Conservation (phyloP, 1,284 basidiomycete species). For the Marasmius fiardii region DNA sequence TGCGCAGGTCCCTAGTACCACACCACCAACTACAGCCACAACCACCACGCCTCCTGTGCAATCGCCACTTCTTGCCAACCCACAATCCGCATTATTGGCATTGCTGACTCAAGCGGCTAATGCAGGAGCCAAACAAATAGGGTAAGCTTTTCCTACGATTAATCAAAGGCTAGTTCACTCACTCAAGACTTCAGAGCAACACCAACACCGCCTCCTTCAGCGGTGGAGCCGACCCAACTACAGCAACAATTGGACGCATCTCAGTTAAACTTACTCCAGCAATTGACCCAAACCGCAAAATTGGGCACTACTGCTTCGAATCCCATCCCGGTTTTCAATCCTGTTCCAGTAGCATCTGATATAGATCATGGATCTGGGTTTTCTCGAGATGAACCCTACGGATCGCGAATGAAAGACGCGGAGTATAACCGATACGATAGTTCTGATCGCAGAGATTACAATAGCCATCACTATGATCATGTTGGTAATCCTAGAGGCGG, state of each 20-base stretch:
- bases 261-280: conserved; percentile 69
- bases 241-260: conserved; percentile 40
- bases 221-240: conserved; percentile 23
- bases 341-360: conserved; percentile 13
- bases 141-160: conserved; percentile 25
- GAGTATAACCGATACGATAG: conserved; percentile 45
- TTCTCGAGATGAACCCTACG: conserved; percentile 43
- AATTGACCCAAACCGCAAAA: conserved; percentile 61
- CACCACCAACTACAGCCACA: conserved; percentile 15
- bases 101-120: conserved; percentile 61
- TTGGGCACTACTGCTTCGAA: conserved; percentile 27
- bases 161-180: conserved; percentile 9
- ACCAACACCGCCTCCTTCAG: conserved; percentile 33
- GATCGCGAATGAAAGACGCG: conserved; percentile 38
- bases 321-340: conserved; percentile 22
- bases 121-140: conserved; percentile 24
- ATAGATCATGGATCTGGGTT: conserved; percentile 18
- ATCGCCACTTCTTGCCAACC: conserved; percentile 28
- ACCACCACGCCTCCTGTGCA: conserved; percentile 27
- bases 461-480: conserved; percentile 16
- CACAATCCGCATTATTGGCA: conserved; percentile 62
- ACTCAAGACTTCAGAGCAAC: conserved; percentile 48
- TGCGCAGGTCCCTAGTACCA: conserved; percentile 15
- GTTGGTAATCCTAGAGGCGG: conserved; percentile 26
- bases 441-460: conserved; percentile 45